Evolutionary conservation across 768 basidiomycete species (phyloP).

Genomic region (Serendipita sp.): DNA sequence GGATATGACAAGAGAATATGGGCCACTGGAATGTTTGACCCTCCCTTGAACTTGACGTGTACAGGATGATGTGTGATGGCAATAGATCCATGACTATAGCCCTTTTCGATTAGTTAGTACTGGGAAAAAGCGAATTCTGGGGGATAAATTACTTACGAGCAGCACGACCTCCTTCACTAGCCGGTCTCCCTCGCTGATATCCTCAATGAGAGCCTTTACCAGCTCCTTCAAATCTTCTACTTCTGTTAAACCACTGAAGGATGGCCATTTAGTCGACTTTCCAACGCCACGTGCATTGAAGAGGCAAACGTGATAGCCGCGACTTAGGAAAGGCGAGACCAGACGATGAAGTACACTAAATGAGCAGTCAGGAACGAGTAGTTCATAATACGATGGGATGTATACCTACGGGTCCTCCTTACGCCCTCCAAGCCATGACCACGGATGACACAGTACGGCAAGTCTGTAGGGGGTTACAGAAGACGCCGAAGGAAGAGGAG

Average conservation of each 20-base stretch:
- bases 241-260: constrained; percentile 57
- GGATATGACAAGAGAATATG: constrained; percentile 69
- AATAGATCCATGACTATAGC: constrained; percentile 70
- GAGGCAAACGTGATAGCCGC: constrained; percentile 41
- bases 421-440: constrained; percentile 69
- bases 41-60: constrained; percentile 20
- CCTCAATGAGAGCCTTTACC: constrained; percentile 36
- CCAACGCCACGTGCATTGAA: constrained; percentile 75
- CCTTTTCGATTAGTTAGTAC: constrained; percentile 26
- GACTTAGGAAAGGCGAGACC: constrained; percentile 23
- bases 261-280: constrained; percentile 52
- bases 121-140: constrained; percentile 1
- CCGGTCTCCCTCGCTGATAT: constrained; percentile 24
- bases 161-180: constrained; percentile 31
- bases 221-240: constrained; percentile 51
- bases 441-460: constrained; percentile 66
- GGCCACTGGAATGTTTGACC: constrained; percentile 33
- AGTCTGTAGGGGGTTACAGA: constrained; percentile 1
- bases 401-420: constrained; percentile 59
- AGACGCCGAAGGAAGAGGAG: not conserved
- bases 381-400: not conserved
- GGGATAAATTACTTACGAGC: constrained; percentile 30
- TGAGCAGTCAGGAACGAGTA: constrained; percentile 7
- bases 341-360: constrained; percentile 25
- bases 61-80: constrained; percentile 48